Evolutionary conservation across 2,329 filamentous ascomycete genomes (phyloP).

Genomic region (Lecanoromycetidae sp.): DNA sequence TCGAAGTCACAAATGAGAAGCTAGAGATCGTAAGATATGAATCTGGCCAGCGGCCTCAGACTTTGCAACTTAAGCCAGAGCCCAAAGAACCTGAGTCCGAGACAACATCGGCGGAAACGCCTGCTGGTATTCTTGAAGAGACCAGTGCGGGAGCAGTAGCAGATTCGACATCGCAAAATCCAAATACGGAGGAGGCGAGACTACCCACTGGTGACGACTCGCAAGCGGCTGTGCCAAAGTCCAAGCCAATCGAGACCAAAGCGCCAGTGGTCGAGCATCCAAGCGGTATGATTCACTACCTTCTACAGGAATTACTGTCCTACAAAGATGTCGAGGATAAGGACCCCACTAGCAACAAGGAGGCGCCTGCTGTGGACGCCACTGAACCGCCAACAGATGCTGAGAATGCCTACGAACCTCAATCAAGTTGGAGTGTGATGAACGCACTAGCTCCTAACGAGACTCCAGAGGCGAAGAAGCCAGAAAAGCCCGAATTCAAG

Average conservation of each 20-base stretch:
- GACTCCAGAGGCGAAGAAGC: slow-evolving; percentile 44
- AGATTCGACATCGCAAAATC: slow-evolving; percentile 15
- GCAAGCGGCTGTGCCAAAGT: slow-evolving; percentile 50
- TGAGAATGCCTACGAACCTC: too few relatives aligned
- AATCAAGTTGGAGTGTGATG: slow-evolving; percentile 14
- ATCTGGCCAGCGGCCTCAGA: slow-evolving; percentile 32
- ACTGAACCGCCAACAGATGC: background rate
- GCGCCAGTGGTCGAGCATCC: slow-evolving; percentile 79
- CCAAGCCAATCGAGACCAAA: slow-evolving; percentile 61
- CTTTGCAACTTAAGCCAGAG: slow-evolving; percentile 41
- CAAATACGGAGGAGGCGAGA: slow-evolving; percentile 10
- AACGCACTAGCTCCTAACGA: slow-evolving; percentile 17
- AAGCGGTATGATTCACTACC: slow-evolving; percentile 88
- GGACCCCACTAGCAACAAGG: background rate
- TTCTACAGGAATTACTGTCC: slow-evolving; percentile 81
- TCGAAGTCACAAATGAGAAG: slow-evolving; percentile 76
- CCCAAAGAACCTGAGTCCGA: slow-evolving; percentile 20
- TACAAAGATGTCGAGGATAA: slow-evolving; percentile 81
- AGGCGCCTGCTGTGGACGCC: background rate
- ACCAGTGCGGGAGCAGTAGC: slow-evolving; percentile 16
- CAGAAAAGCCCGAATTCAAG: slow-evolving; percentile 67
- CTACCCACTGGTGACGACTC: slow-evolving; percentile 25
- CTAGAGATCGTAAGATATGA: slow-evolving; percentile 60
- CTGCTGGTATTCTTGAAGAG: slow-evolving; percentile 30
- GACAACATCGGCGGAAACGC: slow-evolving; percentile 15